These are phyloP conservation scores for Corymbia calophylla DNA, from an alignment of 441 rosid species.

Conservation along the genomic window DNA sequence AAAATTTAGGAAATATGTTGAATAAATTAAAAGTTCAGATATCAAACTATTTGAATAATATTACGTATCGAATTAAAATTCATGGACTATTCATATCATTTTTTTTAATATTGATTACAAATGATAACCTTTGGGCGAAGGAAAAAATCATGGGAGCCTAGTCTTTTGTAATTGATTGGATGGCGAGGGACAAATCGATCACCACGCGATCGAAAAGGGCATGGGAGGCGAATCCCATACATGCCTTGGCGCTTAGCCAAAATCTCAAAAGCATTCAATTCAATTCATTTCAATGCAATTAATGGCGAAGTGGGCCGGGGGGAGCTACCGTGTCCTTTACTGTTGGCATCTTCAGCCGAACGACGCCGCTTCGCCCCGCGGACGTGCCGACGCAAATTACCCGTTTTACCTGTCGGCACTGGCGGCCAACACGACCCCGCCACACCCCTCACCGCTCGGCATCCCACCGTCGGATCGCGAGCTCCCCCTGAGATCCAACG, in stretches of 20 bases:
- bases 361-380: background rate
- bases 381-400: background rate
- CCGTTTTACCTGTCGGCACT: background rate
- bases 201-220: background rate
- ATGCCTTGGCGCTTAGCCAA: background rate
- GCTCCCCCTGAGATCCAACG: background rate
- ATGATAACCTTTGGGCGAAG: background rate
- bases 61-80: rapidly evolving
- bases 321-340: background rate
- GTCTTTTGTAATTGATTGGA: background rate
- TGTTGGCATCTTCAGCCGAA: background rate
- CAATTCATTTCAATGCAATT: background rate
- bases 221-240: background rate
- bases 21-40: no score
- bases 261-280: background rate
- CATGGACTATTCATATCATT: no score
- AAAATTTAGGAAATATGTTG: no score
- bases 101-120: no score
- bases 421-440: background rate
- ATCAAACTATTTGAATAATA: no score
- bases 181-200: background rate
- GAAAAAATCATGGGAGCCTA: background rate
- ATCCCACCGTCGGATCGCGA: background rate
- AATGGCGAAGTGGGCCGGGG: background rate
- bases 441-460: background rate